Conservation (phyloP, 129 eudicot species). For the Chrysanthemum lavandulifolium region DNA sequence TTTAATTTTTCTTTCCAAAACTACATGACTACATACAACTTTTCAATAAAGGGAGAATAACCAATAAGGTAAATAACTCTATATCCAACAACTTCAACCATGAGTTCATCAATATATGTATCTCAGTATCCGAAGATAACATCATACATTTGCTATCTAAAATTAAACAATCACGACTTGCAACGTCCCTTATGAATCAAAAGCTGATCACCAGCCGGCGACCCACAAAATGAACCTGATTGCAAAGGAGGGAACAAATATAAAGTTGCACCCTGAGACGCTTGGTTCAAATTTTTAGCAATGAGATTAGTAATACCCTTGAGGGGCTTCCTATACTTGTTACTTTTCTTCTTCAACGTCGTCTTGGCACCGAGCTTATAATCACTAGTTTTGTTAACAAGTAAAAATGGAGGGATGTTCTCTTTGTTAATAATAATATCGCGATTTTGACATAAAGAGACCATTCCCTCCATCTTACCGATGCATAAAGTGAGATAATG, state of each 20-base stretch:
- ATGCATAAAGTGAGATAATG: no score
- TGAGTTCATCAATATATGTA: not conserved
- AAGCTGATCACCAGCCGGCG: not conserved
- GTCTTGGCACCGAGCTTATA: no score
- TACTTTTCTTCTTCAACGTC: not conserved
- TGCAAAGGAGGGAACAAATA: not conserved
- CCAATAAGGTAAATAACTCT: not conserved
- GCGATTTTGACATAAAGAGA: no score
- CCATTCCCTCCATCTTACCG: not conserved
- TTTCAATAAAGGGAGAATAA: no score
- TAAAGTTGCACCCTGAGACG: not conserved
- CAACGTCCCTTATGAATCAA: not conserved
- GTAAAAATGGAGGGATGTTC: no score
- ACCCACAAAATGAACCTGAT: not conserved
- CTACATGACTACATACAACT: no score
- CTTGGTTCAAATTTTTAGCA: not conserved
- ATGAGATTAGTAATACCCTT: slow-evolving; percentile 20
- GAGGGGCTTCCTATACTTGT: slow-evolving; percentile 13
- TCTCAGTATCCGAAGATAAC: no score
- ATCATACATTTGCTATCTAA: no score
- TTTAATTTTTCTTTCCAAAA: no score
- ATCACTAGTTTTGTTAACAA: no score
- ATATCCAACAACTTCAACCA: not conserved
- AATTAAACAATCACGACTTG: slow-evolving; percentile 9
- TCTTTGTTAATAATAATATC: not conserved